Evolutionary conservation across 345 rosid species (phyloP), one percentile per base, ranked within the genome.

Genomic region (Diplotaxis tenuifolia): DNA sequence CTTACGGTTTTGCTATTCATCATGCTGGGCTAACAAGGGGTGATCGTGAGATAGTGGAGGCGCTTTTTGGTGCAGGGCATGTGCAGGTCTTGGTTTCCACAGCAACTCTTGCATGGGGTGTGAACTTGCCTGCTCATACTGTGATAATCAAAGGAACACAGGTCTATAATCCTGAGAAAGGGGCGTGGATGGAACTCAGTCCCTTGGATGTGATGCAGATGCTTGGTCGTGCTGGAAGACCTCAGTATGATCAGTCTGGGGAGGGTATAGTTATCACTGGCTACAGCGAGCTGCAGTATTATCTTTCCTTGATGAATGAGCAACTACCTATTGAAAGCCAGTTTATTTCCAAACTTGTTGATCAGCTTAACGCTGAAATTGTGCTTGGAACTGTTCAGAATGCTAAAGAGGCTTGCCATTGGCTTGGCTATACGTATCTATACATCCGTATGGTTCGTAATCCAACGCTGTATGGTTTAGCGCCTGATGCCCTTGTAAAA

Each of bases 31-130:
- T 95, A 88, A 74, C 96, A 36, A 92, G 93, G 85, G 80, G 74
- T 78, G 99, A 95, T 71, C 87, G 96, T 71, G 80, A 86, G 79
- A 82, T 95, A 70, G 99, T 92, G 62, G 99, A 92, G 83, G 84
- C 78, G 15, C 96, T 90, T 47, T 95, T 95, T 70, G 84, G 73
- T 7, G 88, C 69, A 66, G 86, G 92, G 36, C 89, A 87, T 76
- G 87, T 95, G 15, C 96, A 92, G 76, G 96, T 92, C 69, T 77
- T 95, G 85, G 91, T 92, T 76, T 95, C 98, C 34, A 90, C 98
- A 49, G 98, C 99, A 54, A 95, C 99, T 67, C 99, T 95, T 67
- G 96, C 98, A 42, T 95, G 98, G 99, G 96, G 99, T 70, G 99
- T 92, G 55, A 95, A 95, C 77, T 83, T 95, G 77, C 98, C 96